These are phyloP conservation scores for Colletotrichum cuscutae DNA, from an alignment of 2,329 filamentous ascomycete species.

Conservation along the genomic window DNA sequence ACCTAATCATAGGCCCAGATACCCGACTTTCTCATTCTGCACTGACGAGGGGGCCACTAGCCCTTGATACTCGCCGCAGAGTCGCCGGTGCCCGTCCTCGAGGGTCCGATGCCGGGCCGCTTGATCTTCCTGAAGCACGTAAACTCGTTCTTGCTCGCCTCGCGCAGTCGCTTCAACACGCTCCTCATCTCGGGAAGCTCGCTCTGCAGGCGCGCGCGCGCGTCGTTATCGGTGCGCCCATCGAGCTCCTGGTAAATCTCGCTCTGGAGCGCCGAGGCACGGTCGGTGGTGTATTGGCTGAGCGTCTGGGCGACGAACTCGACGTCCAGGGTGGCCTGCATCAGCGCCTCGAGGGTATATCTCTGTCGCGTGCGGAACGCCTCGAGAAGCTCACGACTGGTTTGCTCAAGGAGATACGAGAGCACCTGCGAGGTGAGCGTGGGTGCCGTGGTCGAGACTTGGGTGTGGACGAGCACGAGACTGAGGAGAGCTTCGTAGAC, in stretches of 20 bases:
- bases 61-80: slow-evolving; percentile 41
- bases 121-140: slow-evolving; percentile 81
- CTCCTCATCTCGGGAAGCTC: slow-evolving; percentile 91
- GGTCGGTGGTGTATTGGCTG: slow-evolving; percentile 86
- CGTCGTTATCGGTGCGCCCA: slow-evolving; percentile 87
- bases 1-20: neutral
- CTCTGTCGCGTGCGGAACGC: slow-evolving; percentile 75
- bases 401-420: slow-evolving; percentile 85
- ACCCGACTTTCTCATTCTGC: slow-evolving; percentile 12
- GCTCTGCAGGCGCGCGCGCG: slow-evolving; percentile 80
- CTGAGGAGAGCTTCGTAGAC: slow-evolving; percentile 87
- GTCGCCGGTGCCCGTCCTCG: slow-evolving; percentile 46
- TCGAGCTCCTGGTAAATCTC: slow-evolving; percentile 95
- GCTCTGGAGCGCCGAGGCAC: slow-evolving; percentile 82
- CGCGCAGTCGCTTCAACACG: slow-evolving; percentile 84
- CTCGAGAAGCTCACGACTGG: slow-evolving; percentile 81
- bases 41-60: slow-evolving; percentile 32
- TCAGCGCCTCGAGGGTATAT: slow-evolving; percentile 84
- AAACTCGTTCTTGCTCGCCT: slow-evolving; percentile 87
- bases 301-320: slow-evolving; percentile 97
- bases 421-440: slow-evolving; percentile 84
- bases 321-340: slow-evolving; percentile 97
- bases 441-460: slow-evolving; percentile 82
- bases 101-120: slow-evolving; percentile 48
- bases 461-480: slow-evolving; percentile 91